A percentile compares a stretch with the other conserved stretches of the same genome.
phyloP scores from a whole-genome alignment of 306 rosid genomes.

The Spatholobus suberectus region DNA sequence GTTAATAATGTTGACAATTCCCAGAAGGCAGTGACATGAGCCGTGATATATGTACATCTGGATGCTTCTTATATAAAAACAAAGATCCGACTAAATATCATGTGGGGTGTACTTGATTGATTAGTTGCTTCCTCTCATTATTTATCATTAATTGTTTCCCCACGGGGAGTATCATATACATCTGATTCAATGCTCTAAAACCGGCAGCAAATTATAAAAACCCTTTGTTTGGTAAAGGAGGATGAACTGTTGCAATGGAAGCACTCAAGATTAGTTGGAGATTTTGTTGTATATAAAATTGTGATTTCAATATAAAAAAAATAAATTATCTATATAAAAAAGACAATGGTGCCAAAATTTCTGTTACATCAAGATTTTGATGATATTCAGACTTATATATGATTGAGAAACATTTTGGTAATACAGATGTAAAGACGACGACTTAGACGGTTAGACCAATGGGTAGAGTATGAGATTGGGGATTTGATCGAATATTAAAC shows the following conservation, averaged over 20 bases:
- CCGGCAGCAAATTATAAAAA: slow-evolving; percentile 10
- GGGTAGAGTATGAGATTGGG: slow-evolving; percentile 21
- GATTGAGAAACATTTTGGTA: slow-evolving; percentile 18
- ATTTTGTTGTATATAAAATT: background rate
- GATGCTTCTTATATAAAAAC: slow-evolving; percentile 6
- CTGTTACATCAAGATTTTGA: slow-evolving; percentile 14
- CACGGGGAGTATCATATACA: slow-evolving; percentile 5
- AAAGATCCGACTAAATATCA: background rate
- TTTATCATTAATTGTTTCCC: slow-evolving; percentile 41
- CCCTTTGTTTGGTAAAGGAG: slow-evolving; percentile 57
- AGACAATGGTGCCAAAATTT: slow-evolving; percentile 19
- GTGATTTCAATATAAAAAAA: slow-evolving; percentile 5
- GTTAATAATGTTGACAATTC: slow-evolving; percentile 24
- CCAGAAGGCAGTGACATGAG: too few relatives aligned
- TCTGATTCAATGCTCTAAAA: slow-evolving; percentile 14
- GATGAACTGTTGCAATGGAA: slow-evolving; percentile 53
- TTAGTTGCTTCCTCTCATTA: slow-evolving; percentile 34
- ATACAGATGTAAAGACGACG: background rate
- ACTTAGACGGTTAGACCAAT: slow-evolving; percentile 9
- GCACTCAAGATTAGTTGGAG: slow-evolving; percentile 48
- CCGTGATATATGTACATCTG: background rate
- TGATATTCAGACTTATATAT: background rate
- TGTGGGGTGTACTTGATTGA: background rate
- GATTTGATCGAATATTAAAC: background rate
- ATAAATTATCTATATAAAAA: background rate